Evolutionary conservation across 2,329 filamentous ascomycete genomes (phyloP), one percentile per base, ranked within the genome.

Genomic region (Colletotrichum scovillei): DNA sequence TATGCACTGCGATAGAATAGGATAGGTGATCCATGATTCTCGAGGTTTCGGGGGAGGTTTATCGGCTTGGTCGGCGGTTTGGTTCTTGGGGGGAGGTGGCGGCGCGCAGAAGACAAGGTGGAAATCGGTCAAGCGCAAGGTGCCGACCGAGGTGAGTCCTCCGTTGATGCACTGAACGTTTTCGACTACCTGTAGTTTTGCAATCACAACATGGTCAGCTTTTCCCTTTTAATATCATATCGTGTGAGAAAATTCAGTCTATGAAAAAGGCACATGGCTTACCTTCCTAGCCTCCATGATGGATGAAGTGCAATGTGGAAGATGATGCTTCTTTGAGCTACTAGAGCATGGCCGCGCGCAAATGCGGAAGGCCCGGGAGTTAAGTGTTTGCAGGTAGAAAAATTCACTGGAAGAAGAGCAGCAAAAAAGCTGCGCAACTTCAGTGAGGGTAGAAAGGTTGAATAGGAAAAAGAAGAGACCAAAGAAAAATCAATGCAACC

Each of bases 1-100:
- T 28, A 89, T 91, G 84, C 95, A 98, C 79, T 92, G 90, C 53
- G 90, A 90, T 78, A 99, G 94, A 83, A 98, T 95, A 28, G 96
- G 95, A 82, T 95, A 99, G 19, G 97, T 95, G 68, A 98, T 94
- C 94, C 96, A 99, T 80, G 94, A 90, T 83, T 98, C 94, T 80
- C 92, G 83, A 63, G 78, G 78, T 74, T 80, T 83, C 5, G 81
- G 80, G 14, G 80, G 79, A 56, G 60, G 35, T 28, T 65, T 46
- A 5, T 63, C 22, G 16, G 76, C 35, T 11, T 62, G 55, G 5
- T 59, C 55, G 22, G 79, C 76, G 14, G 74, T 63, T 14, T 77
- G 38, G 19, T 79, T 67, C 71, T 73, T 75, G 69, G 77, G 78
- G 76, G 79, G 81, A 59, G 80, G 83, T 62, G 79, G 80, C 55